phyloP scores from a whole-genome alignment of 2,329 filamentous ascomycete species.

The Arthrobotrys iridis region DNA sequence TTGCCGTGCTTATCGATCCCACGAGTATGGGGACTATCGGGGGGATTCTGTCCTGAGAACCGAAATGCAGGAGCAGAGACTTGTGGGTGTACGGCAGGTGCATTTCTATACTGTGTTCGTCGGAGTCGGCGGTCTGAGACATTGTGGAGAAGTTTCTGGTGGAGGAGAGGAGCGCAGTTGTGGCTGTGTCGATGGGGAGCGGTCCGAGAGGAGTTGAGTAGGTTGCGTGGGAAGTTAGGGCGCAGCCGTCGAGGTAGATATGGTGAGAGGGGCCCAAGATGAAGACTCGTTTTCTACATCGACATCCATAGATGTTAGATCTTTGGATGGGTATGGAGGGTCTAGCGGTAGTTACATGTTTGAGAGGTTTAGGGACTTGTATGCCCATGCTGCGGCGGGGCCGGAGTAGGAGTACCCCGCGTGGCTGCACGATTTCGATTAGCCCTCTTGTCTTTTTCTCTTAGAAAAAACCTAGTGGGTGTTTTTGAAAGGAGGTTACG shows the following conservation, averaged over 20 bases:
- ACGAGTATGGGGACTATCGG: constrained; percentile 85
- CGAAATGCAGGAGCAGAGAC: constrained; percentile 68
- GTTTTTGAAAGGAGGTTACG: constrained; percentile 19
- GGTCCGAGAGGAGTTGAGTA: constrained; percentile 81
- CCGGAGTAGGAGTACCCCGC: constrained; percentile 95
- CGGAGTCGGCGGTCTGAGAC: constrained; percentile 73
- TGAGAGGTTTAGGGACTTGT: constrained; percentile 84
- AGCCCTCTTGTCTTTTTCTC: constrained; percentile 39
- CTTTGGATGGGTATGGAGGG: background rate
- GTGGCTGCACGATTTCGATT: constrained; percentile 71
- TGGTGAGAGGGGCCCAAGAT: constrained; percentile 93
- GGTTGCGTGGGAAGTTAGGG: constrained; percentile 75
- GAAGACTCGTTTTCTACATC: constrained; percentile 87
- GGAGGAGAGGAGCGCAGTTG: constrained; percentile 63
- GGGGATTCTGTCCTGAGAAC: constrained; percentile 62
- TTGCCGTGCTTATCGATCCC: constrained; percentile 73
- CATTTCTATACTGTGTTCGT: constrained; percentile 96
- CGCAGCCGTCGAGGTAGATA: constrained; percentile 79
- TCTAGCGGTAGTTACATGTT: constrained; percentile 68
- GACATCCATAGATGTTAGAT: background rate
- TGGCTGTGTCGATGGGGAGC: constrained; percentile 71
- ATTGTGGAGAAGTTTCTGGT: constrained; percentile 73
- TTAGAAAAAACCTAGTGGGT: constrained; percentile 55
- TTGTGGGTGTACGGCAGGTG: constrained; percentile 94
- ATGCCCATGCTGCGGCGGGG: constrained; percentile 91